Conservation (phyloP, 768 basidiomycete species). For the Leccinum obscurum region DNA sequence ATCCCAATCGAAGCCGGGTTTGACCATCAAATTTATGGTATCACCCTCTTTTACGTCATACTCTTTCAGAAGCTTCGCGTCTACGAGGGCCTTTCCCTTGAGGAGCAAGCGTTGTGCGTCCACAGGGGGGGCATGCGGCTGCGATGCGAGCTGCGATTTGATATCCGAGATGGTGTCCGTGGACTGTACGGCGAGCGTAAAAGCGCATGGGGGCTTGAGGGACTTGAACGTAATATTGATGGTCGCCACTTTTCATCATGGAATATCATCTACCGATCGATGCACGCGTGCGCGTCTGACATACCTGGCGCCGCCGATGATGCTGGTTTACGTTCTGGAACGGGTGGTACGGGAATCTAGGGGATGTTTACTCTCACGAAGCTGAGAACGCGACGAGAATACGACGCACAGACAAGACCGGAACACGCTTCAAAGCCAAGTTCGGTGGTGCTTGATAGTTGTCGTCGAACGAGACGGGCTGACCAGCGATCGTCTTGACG, state of each 20-base stretch:
- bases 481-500: conserved; percentile 59
- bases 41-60: conserved; percentile 82
- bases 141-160: conserved; percentile 71
- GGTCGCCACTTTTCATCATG: conserved; percentile 13
- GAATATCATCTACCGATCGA: conserved; percentile 9
- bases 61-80: conserved; percentile 86
- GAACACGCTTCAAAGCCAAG: conserved; percentile 66
- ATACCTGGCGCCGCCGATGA: conserved; percentile 35
- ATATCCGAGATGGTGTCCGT: conserved; percentile 84
- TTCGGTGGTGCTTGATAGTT: conserved; percentile 75
- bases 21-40: conserved; percentile 84
- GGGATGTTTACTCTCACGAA: conserved; percentile 10
- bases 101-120: conserved; percentile 84
- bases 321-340: conserved; percentile 51
- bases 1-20: conserved; percentile 71
- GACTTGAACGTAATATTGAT: conserved; percentile 87
- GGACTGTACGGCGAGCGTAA: conserved; percentile 68
- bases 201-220: conserved; percentile 78
- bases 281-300: conserved; percentile 7
- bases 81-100: conserved; percentile 92
- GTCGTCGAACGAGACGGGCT: conserved; percentile 68
- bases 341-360: conserved; percentile 60
- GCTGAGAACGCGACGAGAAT: neutral
- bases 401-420: conserved; percentile 60
- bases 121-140: conserved; percentile 70